These are phyloP conservation scores for Leucocoprinus leucothites DNA, from an alignment of 768 basidiomycete genomes.

Conservation along the genomic window DNA sequence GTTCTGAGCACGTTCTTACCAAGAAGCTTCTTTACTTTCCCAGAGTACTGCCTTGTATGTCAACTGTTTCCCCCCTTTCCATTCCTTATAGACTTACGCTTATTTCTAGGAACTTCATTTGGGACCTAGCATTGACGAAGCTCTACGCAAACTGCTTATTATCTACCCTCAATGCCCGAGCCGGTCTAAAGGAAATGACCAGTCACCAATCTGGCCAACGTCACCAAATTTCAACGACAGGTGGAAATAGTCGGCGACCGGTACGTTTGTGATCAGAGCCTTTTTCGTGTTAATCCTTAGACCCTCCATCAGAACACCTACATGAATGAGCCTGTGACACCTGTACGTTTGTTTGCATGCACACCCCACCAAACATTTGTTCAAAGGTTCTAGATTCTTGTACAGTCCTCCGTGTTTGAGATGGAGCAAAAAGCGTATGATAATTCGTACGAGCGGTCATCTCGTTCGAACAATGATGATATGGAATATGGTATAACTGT, in stretches of 20 bases:
- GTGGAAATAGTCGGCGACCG: constrained; percentile 14
- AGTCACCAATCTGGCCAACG: constrained; percentile 14
- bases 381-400: constrained; percentile 9
- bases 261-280: constrained; percentile 7
- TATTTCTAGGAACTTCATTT: constrained; percentile 40
- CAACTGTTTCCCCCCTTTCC: not conserved
- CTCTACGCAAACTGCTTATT: constrained; percentile 47
- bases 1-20: not conserved
- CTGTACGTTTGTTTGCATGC: not conserved
- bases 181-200: constrained; percentile 24
- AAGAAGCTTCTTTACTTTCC: not conserved
- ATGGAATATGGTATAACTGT: constrained; percentile 36
- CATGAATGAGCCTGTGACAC: not conserved
- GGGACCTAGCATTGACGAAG: constrained; percentile 46
- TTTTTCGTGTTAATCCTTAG: not conserved
- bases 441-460: constrained; percentile 19
- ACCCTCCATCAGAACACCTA: not conserved
- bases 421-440: constrained; percentile 21
- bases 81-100: not conserved
- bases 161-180: constrained; percentile 46
- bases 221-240: constrained; percentile 1
- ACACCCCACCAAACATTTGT: no score
- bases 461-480: constrained; percentile 17
- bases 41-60: constrained; percentile 44
- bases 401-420: constrained; percentile 26